Evolutionary conservation across 306 rosid genomes (phyloP).

Genomic region (Medicago truncatula): MtrunA17r5.0-ANR NC_053045.1:42214001-42214500

Average conservation of each 20-base stretch:
- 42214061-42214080: not conserved
- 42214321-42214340: not conserved
- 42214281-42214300: not conserved
- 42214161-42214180: slow-evolving; percentile 7
- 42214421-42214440: slow-evolving; percentile 6
- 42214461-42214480: not conserved
- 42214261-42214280: not conserved
- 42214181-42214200: slow-evolving; percentile 10
- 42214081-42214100: not conserved
- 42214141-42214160: not conserved
- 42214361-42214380: slow-evolving; percentile 18
- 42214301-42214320: slow-evolving; percentile 8
- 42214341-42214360: not conserved
- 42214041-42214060: not conserved
- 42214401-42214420: not conserved
- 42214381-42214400: not conserved
- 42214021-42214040: not conserved
- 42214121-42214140: not conserved
- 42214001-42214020: not conserved
- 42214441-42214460: not conserved
- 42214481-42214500: slow-evolving; percentile 15
- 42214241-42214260: slow-evolving; percentile 1
- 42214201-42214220: slow-evolving; percentile 1
- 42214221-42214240: not conserved
- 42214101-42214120: not conserved